phyloP scores from a whole-genome alignment of 2,329 filamentous ascomycete species.

The Pseudocercospora fijiensis region DNA sequence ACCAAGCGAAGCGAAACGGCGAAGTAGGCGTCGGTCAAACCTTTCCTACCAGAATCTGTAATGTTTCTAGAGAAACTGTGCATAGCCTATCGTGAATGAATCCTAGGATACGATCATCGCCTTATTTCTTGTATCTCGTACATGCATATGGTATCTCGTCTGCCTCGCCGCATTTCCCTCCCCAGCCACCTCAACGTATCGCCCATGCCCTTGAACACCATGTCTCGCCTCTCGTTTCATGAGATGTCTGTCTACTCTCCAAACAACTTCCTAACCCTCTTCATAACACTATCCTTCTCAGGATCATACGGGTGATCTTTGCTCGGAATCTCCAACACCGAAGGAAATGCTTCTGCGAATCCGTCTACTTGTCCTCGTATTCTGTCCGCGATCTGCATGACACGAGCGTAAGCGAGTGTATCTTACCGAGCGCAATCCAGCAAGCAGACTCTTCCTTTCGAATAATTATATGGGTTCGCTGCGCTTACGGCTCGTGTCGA shows the following conservation, averaged over 20 bases:
- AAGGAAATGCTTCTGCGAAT: constrained; percentile 94
- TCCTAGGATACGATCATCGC: background rate
- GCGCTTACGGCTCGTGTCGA: background rate
- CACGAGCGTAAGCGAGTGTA: background rate
- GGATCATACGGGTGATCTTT: constrained; percentile 99
- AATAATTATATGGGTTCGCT: background rate
- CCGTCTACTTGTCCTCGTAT: constrained; percentile 89
- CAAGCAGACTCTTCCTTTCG: background rate
- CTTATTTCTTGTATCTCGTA: background rate
- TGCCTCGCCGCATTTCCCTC: background rate
- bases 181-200: background rate
- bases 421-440: background rate
- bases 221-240: background rate
- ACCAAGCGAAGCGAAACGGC: constrained; percentile 2
- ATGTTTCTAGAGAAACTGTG: constrained; percentile 8
- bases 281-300: constrained; percentile 96
- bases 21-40: background rate
- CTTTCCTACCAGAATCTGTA: background rate
- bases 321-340: constrained; percentile 92
- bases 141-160: background rate
- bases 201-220: background rate
- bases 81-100: constrained; percentile 2
- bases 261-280: constrained; percentile 74
- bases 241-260: constrained; percentile 56
- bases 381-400: constrained; percentile 76